Base-by-base conservation (phyloP, 2,329 filamentous ascomycete genomes). In the Lizonia empirigonia region DNA sequence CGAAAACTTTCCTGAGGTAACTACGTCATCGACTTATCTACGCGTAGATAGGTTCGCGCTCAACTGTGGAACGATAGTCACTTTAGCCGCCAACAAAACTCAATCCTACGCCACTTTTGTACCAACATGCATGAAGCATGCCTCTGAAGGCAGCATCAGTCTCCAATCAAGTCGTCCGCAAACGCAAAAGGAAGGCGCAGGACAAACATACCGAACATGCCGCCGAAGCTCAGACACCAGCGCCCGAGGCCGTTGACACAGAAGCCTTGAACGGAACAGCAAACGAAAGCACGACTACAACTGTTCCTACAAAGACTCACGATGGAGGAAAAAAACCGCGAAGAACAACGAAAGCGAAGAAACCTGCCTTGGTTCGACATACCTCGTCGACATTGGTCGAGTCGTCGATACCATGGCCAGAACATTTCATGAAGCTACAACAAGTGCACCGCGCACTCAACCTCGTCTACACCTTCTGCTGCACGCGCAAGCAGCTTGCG, bases 401-500 rank as follows among this genome's bases (percentile, higher is more conserved):
- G 58, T 73, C 78, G 1, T 69, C 78, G 1, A 77, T 81, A 41
- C 80, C 82, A 33, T 97, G 93, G 91, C 91, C 92, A 0, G 80
- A 84, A 1, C 78, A 82, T 36, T 90, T 97, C 71, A 87, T 84
- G 49, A 78, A 80, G 33, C 80, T 97, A 7, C 85, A 88, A 20
- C 86, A 87, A 69, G 89, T 87, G 0, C 89, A 97, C 70, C 84
- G 86, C 54, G 93, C 94, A 1, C 76, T 99, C 53, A 99, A 96
- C 63, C 77, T 97, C 1, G 91, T 97, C 1, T 96, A 91, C 64
- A 97, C 94, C 0, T 97, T 99, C 69, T 96, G 91, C 76, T 94
- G 87, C 69, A 93, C 93, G 1, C 86, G 94, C 36, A 97, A 96
- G 69, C 90, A 97, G 64, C 81, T 97, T 22, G 86, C 90, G 0